Conservation (phyloP, 495 filamentous ascomycete species). For the Aspergillus bridgeri region DNA sequence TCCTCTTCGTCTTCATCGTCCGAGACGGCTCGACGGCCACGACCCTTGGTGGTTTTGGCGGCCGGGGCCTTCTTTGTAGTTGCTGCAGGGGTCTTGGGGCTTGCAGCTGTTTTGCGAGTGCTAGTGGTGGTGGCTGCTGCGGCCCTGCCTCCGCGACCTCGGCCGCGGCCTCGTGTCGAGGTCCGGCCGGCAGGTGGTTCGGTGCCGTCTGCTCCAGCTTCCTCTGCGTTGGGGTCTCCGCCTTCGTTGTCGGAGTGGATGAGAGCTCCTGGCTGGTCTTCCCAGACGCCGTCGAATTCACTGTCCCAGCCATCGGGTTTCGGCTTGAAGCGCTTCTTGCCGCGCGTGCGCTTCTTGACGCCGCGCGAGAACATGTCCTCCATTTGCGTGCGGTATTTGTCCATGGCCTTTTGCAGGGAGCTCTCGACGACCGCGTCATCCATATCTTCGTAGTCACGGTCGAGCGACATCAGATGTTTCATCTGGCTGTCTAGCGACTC, state of each 20-base stretch:
- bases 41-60: conserved; percentile 35
- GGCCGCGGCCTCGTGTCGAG: conserved; percentile 46
- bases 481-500: conserved; percentile 75
- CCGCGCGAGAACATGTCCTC: conserved; percentile 72
- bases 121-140: conserved; percentile 37
- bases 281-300: conserved; percentile 82
- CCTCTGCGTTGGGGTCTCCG: conserved; percentile 41
- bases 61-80: conserved; percentile 35
- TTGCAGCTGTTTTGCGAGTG: conserved; percentile 38
- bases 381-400: conserved; percentile 61
- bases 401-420: conserved; percentile 65
- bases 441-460: conserved; percentile 65
- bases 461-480: conserved; percentile 63
- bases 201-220: conserved; percentile 42
- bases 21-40: conserved; percentile 48
- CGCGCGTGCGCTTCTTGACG: conserved; percentile 54
- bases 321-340: conserved; percentile 65
- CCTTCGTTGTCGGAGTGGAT: conserved; percentile 55
- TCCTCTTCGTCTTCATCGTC: conserved; percentile 57
- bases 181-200: conserved; percentile 17
- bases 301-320: conserved; percentile 81
- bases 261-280: conserved; percentile 70
- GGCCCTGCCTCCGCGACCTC: conserved; percentile 47
- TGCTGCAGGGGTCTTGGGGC: conserved; percentile 38
- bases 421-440: conserved; percentile 54